Evolutionary conservation across 2,329 filamentous ascomycete species (phyloP).

Genomic region (Alternaria burnsii): DNA sequence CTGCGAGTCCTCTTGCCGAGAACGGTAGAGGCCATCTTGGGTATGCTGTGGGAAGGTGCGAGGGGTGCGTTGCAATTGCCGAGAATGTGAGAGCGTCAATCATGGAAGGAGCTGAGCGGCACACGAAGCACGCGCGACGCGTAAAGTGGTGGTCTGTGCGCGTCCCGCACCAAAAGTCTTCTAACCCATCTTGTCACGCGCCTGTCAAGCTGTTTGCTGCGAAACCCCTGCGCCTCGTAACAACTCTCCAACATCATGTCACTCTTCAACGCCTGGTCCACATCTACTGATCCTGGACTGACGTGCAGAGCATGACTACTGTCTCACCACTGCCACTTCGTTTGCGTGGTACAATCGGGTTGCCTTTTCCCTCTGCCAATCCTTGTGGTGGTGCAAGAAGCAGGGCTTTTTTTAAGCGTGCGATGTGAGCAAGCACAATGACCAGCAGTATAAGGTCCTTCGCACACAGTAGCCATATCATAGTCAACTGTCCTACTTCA

Average conservation of each 20-base stretch:
- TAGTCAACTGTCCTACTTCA: not conserved
- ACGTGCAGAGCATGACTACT: conserved; percentile 11
- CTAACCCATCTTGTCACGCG: not conserved
- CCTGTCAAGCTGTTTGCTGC: conserved; percentile 17
- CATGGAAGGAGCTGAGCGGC: conserved; percentile 24
- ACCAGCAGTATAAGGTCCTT: conserved; percentile 4
- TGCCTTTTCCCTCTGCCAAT: not conserved
- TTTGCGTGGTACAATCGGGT: conserved; percentile 19
- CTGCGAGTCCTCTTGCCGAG: conserved; percentile 52
- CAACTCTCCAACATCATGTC: conserved; percentile 1
- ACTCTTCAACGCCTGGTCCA: not conserved
- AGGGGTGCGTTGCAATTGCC: conserved; percentile 28
- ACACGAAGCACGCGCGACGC: conserved; percentile 18
- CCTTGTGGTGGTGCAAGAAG: conserved; percentile 10
- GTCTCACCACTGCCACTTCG: conserved; percentile 18
- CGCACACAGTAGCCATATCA: not conserved
- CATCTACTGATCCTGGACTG: conserved; percentile 2
- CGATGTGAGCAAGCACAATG: not conserved
- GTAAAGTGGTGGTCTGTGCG: conserved; percentile 11
- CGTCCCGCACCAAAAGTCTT: not conserved
- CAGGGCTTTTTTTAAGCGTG: conserved; percentile 2
- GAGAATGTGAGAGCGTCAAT: conserved; percentile 26
- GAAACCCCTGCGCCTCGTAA: conserved; percentile 1
- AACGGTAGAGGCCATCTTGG: conserved; percentile 45
- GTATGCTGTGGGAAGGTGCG: conserved; percentile 28